These are phyloP conservation scores for Hemisphaericaspora lyxosophila DNA, from an alignment of 1,139 yeast genomes.

Conservation along the genomic window DNA sequence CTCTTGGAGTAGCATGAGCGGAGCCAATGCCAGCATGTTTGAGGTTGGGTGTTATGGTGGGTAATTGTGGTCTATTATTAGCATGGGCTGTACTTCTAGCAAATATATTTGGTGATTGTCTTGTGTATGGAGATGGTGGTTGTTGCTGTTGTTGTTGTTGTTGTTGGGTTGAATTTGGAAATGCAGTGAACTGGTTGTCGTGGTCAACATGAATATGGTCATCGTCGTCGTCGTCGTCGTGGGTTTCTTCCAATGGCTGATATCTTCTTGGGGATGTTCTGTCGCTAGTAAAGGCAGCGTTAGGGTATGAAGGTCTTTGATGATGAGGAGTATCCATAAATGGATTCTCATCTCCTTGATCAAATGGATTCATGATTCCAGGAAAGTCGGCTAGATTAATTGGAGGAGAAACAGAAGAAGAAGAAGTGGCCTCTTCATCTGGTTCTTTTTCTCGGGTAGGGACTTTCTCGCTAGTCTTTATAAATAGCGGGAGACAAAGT, in stretches of 20 bases:
- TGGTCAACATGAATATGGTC: conserved; percentile 19
- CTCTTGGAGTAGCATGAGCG: conserved; percentile 56
- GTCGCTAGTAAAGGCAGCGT: conserved; percentile 43
- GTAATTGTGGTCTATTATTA: conserved; percentile 12
- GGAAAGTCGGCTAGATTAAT: background rate
- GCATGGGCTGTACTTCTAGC: conserved; percentile 49
- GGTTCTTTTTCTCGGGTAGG: no score
- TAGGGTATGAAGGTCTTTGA: conserved; percentile 32
- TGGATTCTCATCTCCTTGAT: conserved; percentile 34
- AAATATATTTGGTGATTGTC: conserved; percentile 48
- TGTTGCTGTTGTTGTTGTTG: conserved; percentile 22
- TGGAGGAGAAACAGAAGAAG: background rate
- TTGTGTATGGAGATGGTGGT: conserved; percentile 14
- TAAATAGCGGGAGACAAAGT: no score
- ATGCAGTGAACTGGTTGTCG: conserved; percentile 25
- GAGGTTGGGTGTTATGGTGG: conserved; percentile 28
- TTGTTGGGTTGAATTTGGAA: conserved; percentile 28
- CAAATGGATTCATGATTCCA: conserved; percentile 31
- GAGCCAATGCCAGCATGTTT: conserved; percentile 13
- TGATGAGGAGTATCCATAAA: conserved; percentile 32
- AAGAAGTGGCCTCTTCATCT: no score
- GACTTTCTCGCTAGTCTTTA: no score
- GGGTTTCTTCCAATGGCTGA: conserved; percentile 24
- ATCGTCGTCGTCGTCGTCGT: conserved; percentile 13
- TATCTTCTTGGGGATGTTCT: conserved; percentile 40